Evolutionary conservation across 73 alveolate genomes (phyloP), one percentile per base, ranked within the genome.

Genomic region (Paramecium sonneborni): DNA sequence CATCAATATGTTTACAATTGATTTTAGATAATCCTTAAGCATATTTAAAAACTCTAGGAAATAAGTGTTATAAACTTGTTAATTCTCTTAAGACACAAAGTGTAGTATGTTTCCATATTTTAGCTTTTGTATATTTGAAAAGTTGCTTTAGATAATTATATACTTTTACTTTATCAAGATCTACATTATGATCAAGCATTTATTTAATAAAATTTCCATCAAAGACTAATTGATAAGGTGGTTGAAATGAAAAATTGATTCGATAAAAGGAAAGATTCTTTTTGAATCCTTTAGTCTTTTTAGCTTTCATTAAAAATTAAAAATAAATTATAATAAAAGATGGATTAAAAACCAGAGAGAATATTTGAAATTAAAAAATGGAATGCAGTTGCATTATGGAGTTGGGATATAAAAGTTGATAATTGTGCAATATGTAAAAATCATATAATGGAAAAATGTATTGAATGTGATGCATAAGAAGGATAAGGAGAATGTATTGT

Each of bases 351-450:
- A 38, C 57, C 91, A 32, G 94, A 95, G 57, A 92, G 93, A 92
- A 93, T 95, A 44, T 96, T 96, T 68, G 98, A 96, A 88, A 92
- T 96, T 85, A 96, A 96, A 94, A 96, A 96, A 93, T 96, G 99
- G 99, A 96, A 95, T 85, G 99, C 99, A 24, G 98, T 96, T 15
- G 99, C 99, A 21, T 92, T 96, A 23, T 96, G 99, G 99, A 97
- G 97, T 58, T 97, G 99, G 99, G 99, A 96, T 93, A 96, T 98
- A 72, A 98, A 96, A 56, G 98, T 97, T 20, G 99, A 98, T 69
- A 98, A 97, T 93, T 98, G 99, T 85, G 99, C 99, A 58, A 98
- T 98, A 88, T 98, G 99, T 95, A 95, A 98, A 93, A 98, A 98
- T 92, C 93, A 93, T 58, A 92, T 93, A 55, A 92, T 69, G 92